These are phyloP conservation scores for Tetrapisispora pingtungensis DNA, from an alignment of 805 yeast genomes.

Conservation along the genomic window DNA sequence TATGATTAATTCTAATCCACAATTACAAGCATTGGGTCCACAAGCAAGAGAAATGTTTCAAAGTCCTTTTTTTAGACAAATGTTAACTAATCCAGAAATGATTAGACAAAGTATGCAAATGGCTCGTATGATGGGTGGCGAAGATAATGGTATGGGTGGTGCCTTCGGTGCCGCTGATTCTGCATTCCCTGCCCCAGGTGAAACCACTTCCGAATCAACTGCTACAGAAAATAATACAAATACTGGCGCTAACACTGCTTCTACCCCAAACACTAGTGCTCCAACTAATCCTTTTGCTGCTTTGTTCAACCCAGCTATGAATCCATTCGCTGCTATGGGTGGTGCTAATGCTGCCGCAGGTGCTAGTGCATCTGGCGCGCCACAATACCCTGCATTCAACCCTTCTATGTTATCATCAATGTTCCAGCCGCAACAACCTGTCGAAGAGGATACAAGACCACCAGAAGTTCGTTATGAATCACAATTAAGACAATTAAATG, in stretches of 20 bases:
- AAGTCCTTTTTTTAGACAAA: conserved; percentile 70
- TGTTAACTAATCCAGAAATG: conserved; percentile 75
- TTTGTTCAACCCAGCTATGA: conserved; percentile 30
- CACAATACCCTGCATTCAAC: conserved; percentile 33
- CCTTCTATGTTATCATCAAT: conserved; percentile 39
- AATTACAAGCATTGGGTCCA: conserved; percentile 78
- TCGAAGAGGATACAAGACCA: conserved; percentile 49
- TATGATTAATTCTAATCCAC: conserved; percentile 75
- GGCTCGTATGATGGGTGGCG: conserved; percentile 39
- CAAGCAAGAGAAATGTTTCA: conserved; percentile 79
- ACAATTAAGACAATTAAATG: conserved; percentile 66
- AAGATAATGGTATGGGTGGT: conserved; percentile 22
- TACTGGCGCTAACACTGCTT: conserved; percentile 8
- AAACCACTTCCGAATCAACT: conserved; percentile 12
- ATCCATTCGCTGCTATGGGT: conserved; percentile 33
- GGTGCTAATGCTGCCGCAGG: conserved; percentile 6
- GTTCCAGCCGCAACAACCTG: conserved; percentile 30
- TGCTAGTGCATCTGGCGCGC: conserved; percentile 20
- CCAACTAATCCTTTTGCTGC: conserved; percentile 45
- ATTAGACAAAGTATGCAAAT: conserved; percentile 74
- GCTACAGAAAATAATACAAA: conserved; percentile 14
- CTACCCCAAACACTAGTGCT: conserved; percentile 12
- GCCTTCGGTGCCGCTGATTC: conserved; percentile 13
- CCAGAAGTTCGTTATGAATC: conserved; percentile 70
- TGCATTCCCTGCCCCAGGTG: conserved; percentile 45